Evolutionary conservation across 345 rosid species (phyloP).

Genomic region (Salix viminalis): DNA sequence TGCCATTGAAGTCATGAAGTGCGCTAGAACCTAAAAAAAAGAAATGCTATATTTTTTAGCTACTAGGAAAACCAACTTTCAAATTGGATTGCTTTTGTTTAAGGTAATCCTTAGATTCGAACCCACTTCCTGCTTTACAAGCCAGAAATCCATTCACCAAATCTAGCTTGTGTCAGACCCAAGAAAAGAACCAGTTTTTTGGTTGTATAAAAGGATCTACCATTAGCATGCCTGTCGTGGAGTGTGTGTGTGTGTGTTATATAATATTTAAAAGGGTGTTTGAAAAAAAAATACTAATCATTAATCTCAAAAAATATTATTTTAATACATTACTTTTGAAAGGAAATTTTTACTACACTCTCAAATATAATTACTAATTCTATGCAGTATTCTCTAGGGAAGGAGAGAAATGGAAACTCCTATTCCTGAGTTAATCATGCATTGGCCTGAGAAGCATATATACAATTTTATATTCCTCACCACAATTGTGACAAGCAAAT

Average conservation of each 20-base stretch:
- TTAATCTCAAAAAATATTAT: no score
- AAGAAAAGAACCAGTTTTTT: constrained; percentile 34
- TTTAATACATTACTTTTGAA: no score
- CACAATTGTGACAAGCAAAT: no score
- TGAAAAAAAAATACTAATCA: no score
- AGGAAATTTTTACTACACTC: no score
- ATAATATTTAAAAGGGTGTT: no score
- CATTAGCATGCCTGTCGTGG: constrained; percentile 61
- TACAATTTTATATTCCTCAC: neutral
- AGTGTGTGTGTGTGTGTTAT: neutral
- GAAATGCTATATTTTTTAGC: constrained; percentile 14
- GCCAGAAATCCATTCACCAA: constrained; percentile 50
- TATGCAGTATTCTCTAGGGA: constrained; percentile 19
- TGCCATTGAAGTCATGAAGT: constrained; percentile 29
- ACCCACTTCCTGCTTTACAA: constrained; percentile 38
- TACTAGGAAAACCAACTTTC: constrained; percentile 17
- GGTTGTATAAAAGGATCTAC: constrained; percentile 45
- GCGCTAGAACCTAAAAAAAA: constrained; percentile 26
- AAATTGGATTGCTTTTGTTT: constrained; percentile 24
- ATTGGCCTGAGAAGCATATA: constrained; percentile 2
- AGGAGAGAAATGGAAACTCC: constrained; percentile 34
- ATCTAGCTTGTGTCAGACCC: constrained; percentile 45
- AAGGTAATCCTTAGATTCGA: constrained; percentile 36
- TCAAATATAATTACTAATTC: neutral
- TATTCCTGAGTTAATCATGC: constrained; percentile 16